Base-by-base conservation (phyloP, 148 eudicot species). In the Oxyria digyna region DNA sequence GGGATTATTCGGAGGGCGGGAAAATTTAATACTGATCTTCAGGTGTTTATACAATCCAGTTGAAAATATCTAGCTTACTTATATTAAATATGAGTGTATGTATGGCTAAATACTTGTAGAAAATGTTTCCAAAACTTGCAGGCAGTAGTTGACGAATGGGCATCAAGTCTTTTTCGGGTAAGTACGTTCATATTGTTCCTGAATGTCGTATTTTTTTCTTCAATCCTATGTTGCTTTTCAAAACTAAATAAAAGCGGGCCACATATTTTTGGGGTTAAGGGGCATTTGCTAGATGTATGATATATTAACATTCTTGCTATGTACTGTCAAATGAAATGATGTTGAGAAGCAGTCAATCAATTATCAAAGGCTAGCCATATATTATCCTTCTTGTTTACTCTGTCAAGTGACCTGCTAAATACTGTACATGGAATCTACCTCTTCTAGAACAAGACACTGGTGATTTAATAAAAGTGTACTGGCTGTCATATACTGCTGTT, bases 141-240 rank as follows among this genome's bases (percentile, higher is more conserved):
- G 98, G 93, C 82, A 29, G 85, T 93, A 31, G 87, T 93, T 68
- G 98, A 93, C 79, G 98, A 93, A 83, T 93, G 96, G 98, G 98
- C 98, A 40, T 80, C 94, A 72, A 93, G 96, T 80, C 89, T 93
- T 69, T 93, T 93, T 69, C 91, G 95, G 96, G 98, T 89, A 85
- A 48, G 74, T 29, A 15, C 27, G 33, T 55, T 55, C 63, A 55
- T 27, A 55, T 55, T 11, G 29, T 26, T 24, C 63, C 63, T 50
- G 20, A 20, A 2, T 33, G 5, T 33, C 18, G 13, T 46, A 17
- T 48, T 41, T 41, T 41, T 12, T 41, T 48, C 24, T 12, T 48
- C 23, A 48, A 5, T 12, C 14, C 23, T 48, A 7, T 10, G 8
- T 17, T 48, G n/a, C 18, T n/a, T n/a, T n/a, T n/a, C n/a, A n/a